Conservation (phyloP, 2,329 filamentous ascomycete species). For the Aspergillus novofumigatus region DNA sequence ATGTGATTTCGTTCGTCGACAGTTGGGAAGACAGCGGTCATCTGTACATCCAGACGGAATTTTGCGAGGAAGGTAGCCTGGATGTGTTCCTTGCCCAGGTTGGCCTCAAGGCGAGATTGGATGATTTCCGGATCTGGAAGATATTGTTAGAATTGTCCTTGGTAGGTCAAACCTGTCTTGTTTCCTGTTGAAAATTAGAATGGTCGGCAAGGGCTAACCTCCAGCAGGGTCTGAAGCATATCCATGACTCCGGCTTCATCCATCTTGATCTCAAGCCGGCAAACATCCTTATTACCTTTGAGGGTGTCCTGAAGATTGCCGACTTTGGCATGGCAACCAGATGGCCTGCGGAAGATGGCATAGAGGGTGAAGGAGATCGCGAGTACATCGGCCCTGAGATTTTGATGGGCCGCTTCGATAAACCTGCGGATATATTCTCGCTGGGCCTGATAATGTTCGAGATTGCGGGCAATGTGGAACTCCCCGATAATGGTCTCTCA, state of each 20-base stretch:
- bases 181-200: neutral
- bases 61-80: constrained; percentile 88
- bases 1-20: constrained; percentile 78
- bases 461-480: constrained; percentile 86
- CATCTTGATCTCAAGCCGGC: constrained; percentile 65
- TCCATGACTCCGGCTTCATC: constrained; percentile 81
- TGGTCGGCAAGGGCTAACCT: constrained; percentile 5
- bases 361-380: constrained; percentile 90
- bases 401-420: constrained; percentile 78
- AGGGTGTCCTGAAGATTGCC: constrained; percentile 62
- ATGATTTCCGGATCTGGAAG: constrained; percentile 99
- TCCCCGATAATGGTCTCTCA: constrained; percentile 85
- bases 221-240: constrained; percentile 74
- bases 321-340: constrained; percentile 69
- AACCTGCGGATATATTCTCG: constrained; percentile 89
- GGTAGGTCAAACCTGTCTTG: constrained; percentile 53
- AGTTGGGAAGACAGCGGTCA: constrained; percentile 83
- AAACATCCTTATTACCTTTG: constrained; percentile 63
- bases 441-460: constrained; percentile 92
- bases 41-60: constrained; percentile 96
- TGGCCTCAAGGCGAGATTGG: constrained; percentile 78
- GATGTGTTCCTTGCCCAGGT: constrained; percentile 79
- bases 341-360: constrained; percentile 70
- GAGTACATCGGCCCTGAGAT: constrained; percentile 96
- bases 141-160: constrained; percentile 80